Conservation (phyloP, 768 basidiomycete genomes). For the Suillus placidus region DNA sequence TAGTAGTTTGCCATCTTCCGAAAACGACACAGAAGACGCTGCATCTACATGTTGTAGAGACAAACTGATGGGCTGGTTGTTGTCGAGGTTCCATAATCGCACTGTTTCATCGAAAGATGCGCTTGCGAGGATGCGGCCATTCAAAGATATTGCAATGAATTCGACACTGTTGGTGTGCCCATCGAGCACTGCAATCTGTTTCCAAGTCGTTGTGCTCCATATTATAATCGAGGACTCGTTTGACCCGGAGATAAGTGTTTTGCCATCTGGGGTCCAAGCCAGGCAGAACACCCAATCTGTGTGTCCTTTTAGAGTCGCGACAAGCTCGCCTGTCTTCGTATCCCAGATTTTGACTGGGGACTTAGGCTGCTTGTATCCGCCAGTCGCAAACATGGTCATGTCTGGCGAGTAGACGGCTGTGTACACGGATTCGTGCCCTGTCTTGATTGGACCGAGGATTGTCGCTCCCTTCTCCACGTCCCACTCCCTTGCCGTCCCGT, state of each 20-base stretch:
- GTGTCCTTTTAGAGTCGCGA: background rate
- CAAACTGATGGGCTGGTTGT: background rate
- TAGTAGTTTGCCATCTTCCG: background rate
- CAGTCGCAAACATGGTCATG: no score
- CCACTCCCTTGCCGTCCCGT: background rate
- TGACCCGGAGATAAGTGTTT: background rate
- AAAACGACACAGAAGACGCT: background rate
- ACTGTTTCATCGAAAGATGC: no score
- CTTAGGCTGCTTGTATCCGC: background rate
- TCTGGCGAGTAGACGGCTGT: no score
- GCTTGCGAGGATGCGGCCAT: no score
- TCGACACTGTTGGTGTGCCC: no score
- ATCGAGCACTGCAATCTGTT: no score
- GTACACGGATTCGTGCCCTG: no score
- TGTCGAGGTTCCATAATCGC: no score
- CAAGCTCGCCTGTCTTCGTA: background rate
- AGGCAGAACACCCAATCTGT: background rate
- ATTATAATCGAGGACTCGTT: fast-evolving
- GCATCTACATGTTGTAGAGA: fast-evolving
- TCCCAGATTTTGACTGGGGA: background rate
- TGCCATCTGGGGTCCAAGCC: background rate
- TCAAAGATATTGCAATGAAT: no score
- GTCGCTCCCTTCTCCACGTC: no score
- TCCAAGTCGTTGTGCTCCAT: background rate
- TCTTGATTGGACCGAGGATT: no score